Evolutionary conservation across 345 rosid genomes (phyloP), one percentile per base, ranked within the genome.

Genomic region (Murraya koenigii): DNA sequence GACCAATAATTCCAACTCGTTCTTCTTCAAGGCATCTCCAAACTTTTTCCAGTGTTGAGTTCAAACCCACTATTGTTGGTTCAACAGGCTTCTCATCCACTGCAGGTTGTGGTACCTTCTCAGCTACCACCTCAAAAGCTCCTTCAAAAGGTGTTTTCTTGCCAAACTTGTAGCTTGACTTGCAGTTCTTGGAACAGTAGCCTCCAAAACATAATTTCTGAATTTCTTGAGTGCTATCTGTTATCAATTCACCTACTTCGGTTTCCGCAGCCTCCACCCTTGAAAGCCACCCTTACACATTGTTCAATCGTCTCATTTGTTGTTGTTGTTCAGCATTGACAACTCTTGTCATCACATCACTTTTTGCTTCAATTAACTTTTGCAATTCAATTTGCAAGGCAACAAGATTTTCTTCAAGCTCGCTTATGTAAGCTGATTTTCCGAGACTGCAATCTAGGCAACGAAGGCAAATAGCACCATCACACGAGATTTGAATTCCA

Each of bases 91-190:
- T 67, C 26, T 39, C 71, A 1, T 39, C 55, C 26, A 67, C 71
- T 23, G 15, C 19, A 22, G 26, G 8, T 13, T 39, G 32, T 7
- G 69, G 69, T 38, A 67, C 32, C 55, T 2, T 67, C 8, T 67
- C 54, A 6, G 55, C 71, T 2, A 67, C 71, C 8, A 20, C 22
- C 23, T 67, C 19, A 17, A 67, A n/a, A 67, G 6, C 32, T n/a
- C 55, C 71, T 67, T 39, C 71, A 10, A 7, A n/a, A n/a, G n/a
- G n/a, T n/a, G n/a, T 55, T 13, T 67, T 23, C 23, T 67, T 67
- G 32, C 71, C 71, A 6, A 81, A 75, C 75, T 81, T 44, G 84
- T 80, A 25, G 65, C 76, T 7, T 82, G 80, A 19, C 80, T n/a
- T 67, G 71, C 33, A 67, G 10, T 67, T 67, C 71, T 23, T 23